Evolutionary conservation across 208 protist species (phyloP).

Genomic region (Wallacemonas rigidus): DNA sequence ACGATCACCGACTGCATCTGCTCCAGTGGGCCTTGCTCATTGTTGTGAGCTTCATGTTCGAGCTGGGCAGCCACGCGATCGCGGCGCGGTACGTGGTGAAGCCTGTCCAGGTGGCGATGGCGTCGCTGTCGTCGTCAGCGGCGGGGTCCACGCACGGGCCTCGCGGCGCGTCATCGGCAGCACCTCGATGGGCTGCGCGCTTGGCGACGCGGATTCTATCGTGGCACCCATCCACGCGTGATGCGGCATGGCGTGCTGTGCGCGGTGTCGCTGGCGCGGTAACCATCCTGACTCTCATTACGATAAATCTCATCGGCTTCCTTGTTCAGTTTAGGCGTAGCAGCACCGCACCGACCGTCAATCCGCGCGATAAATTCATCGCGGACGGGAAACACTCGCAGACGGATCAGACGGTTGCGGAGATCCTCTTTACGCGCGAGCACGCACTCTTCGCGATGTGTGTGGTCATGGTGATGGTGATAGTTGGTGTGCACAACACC

Average conservation of each 20-base stretch:
- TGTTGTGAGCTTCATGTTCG: slow-evolving; percentile 49
- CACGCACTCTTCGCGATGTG: slow-evolving; percentile 5
- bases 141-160: neutral
- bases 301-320: slow-evolving; percentile 68
- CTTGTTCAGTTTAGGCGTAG: neutral
- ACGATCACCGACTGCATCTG: slow-evolving; percentile 81
- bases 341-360: neutral
- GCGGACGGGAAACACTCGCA: slow-evolving; percentile 1
- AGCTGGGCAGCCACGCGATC: slow-evolving; percentile 40
- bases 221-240: neutral
- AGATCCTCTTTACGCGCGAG: slow-evolving; percentile 14
- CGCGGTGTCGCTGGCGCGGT: slow-evolving; percentile 27
- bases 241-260: neutral
- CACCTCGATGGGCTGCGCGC: neutral
- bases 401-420: slow-evolving; percentile 7
- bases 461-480: slow-evolving; percentile 17
- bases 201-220: neutral
- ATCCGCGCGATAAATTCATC: neutral
- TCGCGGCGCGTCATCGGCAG: neutral
- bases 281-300: slow-evolving; percentile 44
- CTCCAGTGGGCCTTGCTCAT: slow-evolving; percentile 75
- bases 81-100: slow-evolving; percentile 19
- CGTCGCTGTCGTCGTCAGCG: neutral
- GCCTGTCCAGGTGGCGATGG: slow-evolving; percentile 31
- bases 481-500: slow-evolving; percentile 5